Percentiles rank a stretch among this genome's conserved stretches.
Evolutionary conservation across 345 rosid species (phyloP).

Genomic region (Syzygium aqueum): DNA sequence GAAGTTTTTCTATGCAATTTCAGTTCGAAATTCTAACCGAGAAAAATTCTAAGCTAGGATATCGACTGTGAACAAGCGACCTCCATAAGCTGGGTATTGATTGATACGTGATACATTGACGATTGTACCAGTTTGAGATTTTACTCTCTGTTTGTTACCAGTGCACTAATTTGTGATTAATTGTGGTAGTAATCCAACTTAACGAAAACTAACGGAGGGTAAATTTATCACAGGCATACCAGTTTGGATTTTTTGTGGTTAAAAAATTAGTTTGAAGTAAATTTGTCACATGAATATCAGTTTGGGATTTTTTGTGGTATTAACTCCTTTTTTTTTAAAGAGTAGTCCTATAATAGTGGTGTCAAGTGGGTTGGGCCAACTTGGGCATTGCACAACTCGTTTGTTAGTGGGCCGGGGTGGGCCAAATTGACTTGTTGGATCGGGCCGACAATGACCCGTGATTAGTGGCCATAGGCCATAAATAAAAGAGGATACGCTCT

Average conservation of each 20-base stretch:
- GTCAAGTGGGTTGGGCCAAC: background rate
- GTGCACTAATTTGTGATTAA: too few relatives aligned
- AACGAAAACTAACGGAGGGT: too few relatives aligned
- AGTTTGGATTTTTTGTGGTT: background rate
- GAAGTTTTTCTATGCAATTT: background rate
- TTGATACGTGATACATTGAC: too few relatives aligned
- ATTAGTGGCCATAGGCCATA: background rate
- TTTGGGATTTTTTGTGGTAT: background rate
- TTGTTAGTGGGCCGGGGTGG: too few relatives aligned
- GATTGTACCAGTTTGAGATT: too few relatives aligned
- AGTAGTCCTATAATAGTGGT: background rate
- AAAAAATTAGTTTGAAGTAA: too few relatives aligned
- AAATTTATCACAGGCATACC: too few relatives aligned
- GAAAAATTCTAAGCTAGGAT: background rate
- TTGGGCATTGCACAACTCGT: too few relatives aligned
- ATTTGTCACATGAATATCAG: fast-evolving
- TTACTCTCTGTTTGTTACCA: too few relatives aligned
- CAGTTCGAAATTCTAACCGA: background rate
- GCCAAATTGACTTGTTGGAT: background rate
- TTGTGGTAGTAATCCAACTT: too few relatives aligned
- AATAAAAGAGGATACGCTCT: fast-evolving
- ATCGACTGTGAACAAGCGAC: background rate
- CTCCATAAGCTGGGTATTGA: background rate
- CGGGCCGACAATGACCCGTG: background rate
- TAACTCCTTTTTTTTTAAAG: background rate